phyloP scores from a whole-genome alignment of 345 rosid genomes.

The Arabidopsis arenosa region DNA sequence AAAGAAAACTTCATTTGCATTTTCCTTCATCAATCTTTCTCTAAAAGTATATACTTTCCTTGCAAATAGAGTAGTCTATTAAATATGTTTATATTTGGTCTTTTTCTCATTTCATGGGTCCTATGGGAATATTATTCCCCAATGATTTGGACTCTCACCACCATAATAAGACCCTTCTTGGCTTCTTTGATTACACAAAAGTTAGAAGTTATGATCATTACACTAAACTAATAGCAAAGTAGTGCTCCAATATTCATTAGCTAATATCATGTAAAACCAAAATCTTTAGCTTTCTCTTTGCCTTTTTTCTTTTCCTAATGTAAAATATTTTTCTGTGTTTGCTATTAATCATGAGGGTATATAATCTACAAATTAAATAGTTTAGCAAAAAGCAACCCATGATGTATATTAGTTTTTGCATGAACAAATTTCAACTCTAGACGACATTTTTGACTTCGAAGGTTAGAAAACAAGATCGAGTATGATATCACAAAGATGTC shows the following conservation, averaged over 20 bases:
- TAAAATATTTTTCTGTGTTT: neutral
- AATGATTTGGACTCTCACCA: constrained; percentile 48
- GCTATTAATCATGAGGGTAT: constrained; percentile 28
- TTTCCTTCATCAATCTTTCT: constrained; percentile 37
- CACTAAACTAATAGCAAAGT: constrained; percentile 39
- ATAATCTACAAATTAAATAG: constrained; percentile 9
- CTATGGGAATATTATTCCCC: constrained; percentile 45
- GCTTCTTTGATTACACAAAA: constrained; percentile 40
- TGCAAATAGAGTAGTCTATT: constrained; percentile 47
- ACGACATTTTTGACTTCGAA: constrained; percentile 45
- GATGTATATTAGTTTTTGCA: constrained; percentile 13
- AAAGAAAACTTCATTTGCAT: constrained; percentile 40
- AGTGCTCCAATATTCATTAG: constrained; percentile 36
- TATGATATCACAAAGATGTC: constrained; percentile 16
- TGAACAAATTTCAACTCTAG: constrained; percentile 35
- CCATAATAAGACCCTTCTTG: constrained; percentile 17
- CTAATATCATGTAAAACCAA: constrained; percentile 34
- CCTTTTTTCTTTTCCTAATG: neutral
- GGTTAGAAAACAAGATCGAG: constrained; percentile 16
- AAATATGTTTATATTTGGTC: constrained; percentile 34
- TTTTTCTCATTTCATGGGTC: constrained; percentile 37
- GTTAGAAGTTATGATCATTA: constrained; percentile 38
- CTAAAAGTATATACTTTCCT: constrained; percentile 46
- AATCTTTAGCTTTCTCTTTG: constrained; percentile 23
- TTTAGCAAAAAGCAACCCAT: constrained; percentile 24